A percentile compares a stretch with the other conserved stretches of the same genome.
Evolutionary conservation across 1,139 yeast genomes (phyloP).

Genomic region (Scheffersomyces insectosa): DNA sequence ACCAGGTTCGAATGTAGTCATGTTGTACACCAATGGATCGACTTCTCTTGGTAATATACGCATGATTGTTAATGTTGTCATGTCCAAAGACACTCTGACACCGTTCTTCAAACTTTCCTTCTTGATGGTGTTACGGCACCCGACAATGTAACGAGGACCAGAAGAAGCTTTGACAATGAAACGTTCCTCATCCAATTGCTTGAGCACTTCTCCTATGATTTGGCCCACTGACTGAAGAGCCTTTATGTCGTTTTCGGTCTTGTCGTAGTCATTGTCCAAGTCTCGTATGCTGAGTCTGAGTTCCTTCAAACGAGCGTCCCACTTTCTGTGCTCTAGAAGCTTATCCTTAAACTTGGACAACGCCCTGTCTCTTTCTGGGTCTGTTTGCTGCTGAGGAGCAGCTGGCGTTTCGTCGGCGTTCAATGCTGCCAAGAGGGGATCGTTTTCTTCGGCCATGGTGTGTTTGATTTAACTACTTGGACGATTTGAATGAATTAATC

Average conservation of each 20-base stretch:
- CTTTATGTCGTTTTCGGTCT: constrained; percentile 95
- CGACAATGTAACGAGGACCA: constrained; percentile 97
- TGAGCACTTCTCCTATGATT: constrained; percentile 94
- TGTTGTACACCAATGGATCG: constrained; percentile 96
- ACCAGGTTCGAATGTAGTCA: constrained; percentile 98
- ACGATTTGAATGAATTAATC: too few species aligned
- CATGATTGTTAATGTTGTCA: constrained; percentile 98
- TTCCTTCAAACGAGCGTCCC: constrained; percentile 90
- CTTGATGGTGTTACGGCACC: constrained; percentile 91
- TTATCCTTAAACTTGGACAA: constrained; percentile 79
- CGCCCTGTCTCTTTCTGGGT: constrained; percentile 80
- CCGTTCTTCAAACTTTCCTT: constrained; percentile 86
- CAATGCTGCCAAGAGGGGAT: constrained; percentile 73
- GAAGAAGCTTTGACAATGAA: constrained; percentile 96
- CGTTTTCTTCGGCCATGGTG: constrained; percentile 64
- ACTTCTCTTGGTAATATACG: constrained; percentile 96
- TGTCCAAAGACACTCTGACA: constrained; percentile 93
- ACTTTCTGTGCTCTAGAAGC: constrained; percentile 88
- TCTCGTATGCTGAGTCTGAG: constrained; percentile 82
- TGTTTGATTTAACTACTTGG: not conserved
- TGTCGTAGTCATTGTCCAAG: constrained; percentile 80
- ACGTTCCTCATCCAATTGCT: constrained; percentile 92
- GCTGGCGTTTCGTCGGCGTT: constrained; percentile 37
- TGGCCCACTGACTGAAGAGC: constrained; percentile 98
- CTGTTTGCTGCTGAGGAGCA: constrained; percentile 38